These are phyloP conservation scores for Pseudoperonospora humuli DNA, from an alignment of 352 stramenopile species.

Conservation along the genomic window DNA sequence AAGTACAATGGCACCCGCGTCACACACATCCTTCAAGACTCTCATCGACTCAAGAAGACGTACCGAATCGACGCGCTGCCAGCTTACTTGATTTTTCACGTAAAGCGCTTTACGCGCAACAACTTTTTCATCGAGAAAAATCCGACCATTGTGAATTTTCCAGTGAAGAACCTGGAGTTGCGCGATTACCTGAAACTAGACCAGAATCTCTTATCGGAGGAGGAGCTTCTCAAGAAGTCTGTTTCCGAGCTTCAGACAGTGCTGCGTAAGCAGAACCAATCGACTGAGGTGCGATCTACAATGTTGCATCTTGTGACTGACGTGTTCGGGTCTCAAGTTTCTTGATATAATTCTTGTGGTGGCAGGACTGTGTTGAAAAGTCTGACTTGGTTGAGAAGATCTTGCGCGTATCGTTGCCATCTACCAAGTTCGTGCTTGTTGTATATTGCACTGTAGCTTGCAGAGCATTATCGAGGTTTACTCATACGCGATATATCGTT, in stretches of 20 bases:
- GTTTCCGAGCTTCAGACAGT: conserved; percentile 54
- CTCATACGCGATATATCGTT: conserved; percentile 1
- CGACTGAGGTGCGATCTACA: conserved; percentile 27
- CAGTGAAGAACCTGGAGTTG: conserved; percentile 98
- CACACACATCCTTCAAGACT: conserved; percentile 73
- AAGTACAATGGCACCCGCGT: conserved; percentile 94
- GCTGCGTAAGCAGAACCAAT: conserved; percentile 44
- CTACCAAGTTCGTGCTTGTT: conserved; percentile 46
- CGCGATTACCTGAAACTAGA: conserved; percentile 79
- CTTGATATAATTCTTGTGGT: neutral
- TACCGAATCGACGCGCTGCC: conserved; percentile 92
- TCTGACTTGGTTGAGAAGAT: conserved; percentile 64
- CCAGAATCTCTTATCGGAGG: conserved; percentile 34
- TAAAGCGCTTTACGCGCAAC: conserved; percentile 97
- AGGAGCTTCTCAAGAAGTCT: conserved; percentile 49
- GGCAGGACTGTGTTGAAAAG: conserved; percentile 73
- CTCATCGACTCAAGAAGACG: conserved; percentile 81
- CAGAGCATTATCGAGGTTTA: neutral
- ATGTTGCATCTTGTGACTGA: neutral
- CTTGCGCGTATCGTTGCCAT: conserved; percentile 38
- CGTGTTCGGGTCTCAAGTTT: neutral
- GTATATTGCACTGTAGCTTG: neutral
- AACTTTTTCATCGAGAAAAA: conserved; percentile 99
- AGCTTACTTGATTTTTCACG: conserved; percentile 94
- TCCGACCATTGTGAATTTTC: conserved; percentile 98